phyloP scores from a whole-genome alignment of 2,329 filamentous ascomycete species.

The Diaporthe ilicicola region DNA sequence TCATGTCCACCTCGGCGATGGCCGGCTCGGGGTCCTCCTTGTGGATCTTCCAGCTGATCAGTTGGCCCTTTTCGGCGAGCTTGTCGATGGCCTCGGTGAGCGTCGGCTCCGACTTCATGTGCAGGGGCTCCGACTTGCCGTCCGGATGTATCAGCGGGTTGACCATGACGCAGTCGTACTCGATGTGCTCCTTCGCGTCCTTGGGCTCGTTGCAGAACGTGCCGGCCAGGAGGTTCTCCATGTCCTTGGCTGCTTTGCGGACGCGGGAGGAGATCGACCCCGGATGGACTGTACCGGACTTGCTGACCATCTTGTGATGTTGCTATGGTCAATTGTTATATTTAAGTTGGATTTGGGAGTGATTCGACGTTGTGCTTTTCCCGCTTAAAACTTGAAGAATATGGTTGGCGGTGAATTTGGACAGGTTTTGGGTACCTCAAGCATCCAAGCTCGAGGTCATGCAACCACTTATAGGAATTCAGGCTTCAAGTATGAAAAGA shows the following conservation, averaged over 20 bases:
- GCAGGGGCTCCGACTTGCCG: slow-evolving; percentile 16
- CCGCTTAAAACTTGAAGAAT: background rate
- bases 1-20: slow-evolving; percentile 29
- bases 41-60: slow-evolving; percentile 28
- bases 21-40: slow-evolving; percentile 25
- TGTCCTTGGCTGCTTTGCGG: slow-evolving; percentile 27
- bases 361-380: background rate
- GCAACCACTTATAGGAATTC: background rate
- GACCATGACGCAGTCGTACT: slow-evolving; percentile 24
- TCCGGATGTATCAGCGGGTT: slow-evolving; percentile 28
- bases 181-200: slow-evolving; percentile 25
- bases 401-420: background rate
- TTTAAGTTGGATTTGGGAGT: background rate
- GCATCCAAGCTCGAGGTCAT: background rate
- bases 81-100: slow-evolving; percentile 26
- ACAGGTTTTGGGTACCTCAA: background rate
- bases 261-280: slow-evolving; percentile 10
- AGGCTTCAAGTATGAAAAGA: background rate
- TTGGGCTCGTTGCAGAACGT: slow-evolving; percentile 25
- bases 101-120: slow-evolving; percentile 14
- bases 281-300: slow-evolving; percentile 2
- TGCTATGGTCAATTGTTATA: background rate
- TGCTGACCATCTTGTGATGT: background rate
- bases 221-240: slow-evolving; percentile 22
- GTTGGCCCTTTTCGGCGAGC: background rate